phyloP scores from a whole-genome alignment of 2,329 filamentous ascomycete genomes.

The Fusarium longipes region DNA sequence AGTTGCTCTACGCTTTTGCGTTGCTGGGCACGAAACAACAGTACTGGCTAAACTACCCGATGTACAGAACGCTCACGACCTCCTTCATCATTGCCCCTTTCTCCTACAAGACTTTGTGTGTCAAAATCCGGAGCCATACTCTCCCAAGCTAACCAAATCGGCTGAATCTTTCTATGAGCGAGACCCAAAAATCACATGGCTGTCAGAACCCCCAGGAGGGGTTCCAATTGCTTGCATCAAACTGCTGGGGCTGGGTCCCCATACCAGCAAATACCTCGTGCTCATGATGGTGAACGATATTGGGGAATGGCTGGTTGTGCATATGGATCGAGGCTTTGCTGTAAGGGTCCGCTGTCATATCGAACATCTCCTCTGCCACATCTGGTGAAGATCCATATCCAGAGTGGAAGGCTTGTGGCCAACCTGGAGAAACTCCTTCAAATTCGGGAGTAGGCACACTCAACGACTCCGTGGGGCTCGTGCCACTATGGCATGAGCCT shows the following conservation, averaged over 20 bases:
- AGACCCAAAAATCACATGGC: not conserved
- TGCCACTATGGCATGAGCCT: conserved; percentile 41
- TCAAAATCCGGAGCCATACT: not conserved
- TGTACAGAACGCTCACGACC: conserved; percentile 18
- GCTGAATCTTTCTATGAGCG: not conserved
- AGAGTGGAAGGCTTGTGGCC: conserved; percentile 41
- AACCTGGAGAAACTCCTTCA: conserved; percentile 35
- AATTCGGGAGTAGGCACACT: conserved; percentile 39
- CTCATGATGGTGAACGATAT: conserved; percentile 15
- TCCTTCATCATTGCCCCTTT: not conserved
- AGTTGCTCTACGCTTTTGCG: not conserved
- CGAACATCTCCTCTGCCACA: conserved; percentile 39
- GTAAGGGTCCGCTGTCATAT: conserved; percentile 37
- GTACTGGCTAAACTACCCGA: conserved; percentile 5
- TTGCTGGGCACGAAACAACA: not conserved
- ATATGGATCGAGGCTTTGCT: conserved; percentile 28
- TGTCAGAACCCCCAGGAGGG: conserved; percentile 37
- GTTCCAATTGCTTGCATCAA: conserved; percentile 30
- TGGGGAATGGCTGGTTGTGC: conserved; percentile 20
- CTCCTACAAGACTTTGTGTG: not conserved
- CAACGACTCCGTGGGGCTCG: conserved; percentile 44
- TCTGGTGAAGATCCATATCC: conserved; percentile 36
- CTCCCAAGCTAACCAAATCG: not conserved
- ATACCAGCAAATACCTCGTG: conserved; percentile 30
- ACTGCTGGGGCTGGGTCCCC: conserved; percentile 20